phyloP scores from a whole-genome alignment of 2,329 filamentous ascomycete genomes.

The Aquanectria penicillioides region DNA sequence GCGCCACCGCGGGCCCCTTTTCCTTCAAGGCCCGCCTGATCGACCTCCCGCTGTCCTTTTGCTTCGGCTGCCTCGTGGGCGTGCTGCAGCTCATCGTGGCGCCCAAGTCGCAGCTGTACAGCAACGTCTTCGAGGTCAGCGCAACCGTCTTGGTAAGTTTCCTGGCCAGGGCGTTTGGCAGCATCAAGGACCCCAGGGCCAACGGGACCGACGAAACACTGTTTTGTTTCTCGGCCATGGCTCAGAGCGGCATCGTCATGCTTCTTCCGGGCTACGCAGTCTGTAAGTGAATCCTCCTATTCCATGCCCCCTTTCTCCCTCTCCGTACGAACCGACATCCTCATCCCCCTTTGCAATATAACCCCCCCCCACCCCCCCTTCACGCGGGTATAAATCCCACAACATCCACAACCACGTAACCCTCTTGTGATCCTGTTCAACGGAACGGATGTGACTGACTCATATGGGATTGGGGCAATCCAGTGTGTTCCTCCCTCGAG shows the following conservation, averaged over 20 bases:
- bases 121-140: conserved; percentile 72
- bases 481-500: conserved; percentile 64
- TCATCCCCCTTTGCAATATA: neutral
- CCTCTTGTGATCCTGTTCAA: neutral
- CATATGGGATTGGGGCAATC: neutral
- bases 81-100: conserved; percentile 76
- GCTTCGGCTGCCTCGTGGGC: conserved; percentile 76
- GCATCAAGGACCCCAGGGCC: too few relatives aligned
- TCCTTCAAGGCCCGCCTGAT: conserved; percentile 77
- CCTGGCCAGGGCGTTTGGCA: conserved; percentile 70
- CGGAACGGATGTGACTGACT: neutral
- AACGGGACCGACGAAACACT: conserved; percentile 55
- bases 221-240: conserved; percentile 74
- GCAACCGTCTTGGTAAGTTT: conserved; percentile 71
- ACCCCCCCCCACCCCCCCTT: neutral
- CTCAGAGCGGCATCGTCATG: conserved; percentile 72
- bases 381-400: too few relatives aligned
- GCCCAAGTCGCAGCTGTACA: conserved; percentile 74
- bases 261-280: conserved; percentile 74
- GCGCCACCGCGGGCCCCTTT: conserved; percentile 77
- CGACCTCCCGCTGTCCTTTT: conserved; percentile 77
- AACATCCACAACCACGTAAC: too few relatives aligned
- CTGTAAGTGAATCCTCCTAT: conserved; percentile 46
- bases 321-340: neutral
- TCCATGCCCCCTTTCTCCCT: neutral